Percentiles rank a stretch among this genome's conserved stretches.
These are phyloP conservation scores for Isabelozyma pseudorhagii DNA, from an alignment of 805 yeast genomes.

Conservation along the genomic window DNA sequence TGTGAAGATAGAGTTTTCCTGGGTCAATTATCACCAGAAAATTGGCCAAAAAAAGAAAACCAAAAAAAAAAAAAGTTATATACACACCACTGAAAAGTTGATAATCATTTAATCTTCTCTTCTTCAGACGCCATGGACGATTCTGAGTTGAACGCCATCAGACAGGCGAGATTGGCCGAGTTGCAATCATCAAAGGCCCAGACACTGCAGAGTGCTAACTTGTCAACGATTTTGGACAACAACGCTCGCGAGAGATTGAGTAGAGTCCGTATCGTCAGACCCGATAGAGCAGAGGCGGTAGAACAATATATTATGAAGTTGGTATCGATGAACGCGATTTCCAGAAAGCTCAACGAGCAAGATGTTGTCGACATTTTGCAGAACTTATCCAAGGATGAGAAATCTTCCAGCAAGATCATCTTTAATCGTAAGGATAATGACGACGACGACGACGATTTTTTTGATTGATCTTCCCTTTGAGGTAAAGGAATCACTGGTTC, in stretches of 20 bases:
- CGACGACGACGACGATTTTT: constrained; percentile 33
- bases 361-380: constrained; percentile 83
- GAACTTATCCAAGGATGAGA: constrained; percentile 73
- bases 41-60: neutral
- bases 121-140: constrained; percentile 61
- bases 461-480: constrained; percentile 15
- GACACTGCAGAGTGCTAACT: constrained; percentile 10
- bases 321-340: constrained; percentile 73
- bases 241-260: constrained; percentile 85
- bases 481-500: too few relatives aligned
- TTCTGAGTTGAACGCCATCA: constrained; percentile 79
- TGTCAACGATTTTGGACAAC: constrained; percentile 74
- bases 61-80: neutral
- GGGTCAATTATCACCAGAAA: too few relatives aligned
- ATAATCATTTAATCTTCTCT: neutral
- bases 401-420: constrained; percentile 61
- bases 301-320: constrained; percentile 74
- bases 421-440: constrained; percentile 46
- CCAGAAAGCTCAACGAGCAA: constrained; percentile 70
- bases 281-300: constrained; percentile 86
- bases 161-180: constrained; percentile 90
- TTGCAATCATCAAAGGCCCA: constrained; percentile 58
- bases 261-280: constrained; percentile 83
- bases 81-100: neutral
- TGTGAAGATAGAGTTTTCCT: too few relatives aligned